These are phyloP conservation scores for Aristolochia californica DNA, from an alignment of 164 flowering plant genomes.

Conservation along the genomic window DNA sequence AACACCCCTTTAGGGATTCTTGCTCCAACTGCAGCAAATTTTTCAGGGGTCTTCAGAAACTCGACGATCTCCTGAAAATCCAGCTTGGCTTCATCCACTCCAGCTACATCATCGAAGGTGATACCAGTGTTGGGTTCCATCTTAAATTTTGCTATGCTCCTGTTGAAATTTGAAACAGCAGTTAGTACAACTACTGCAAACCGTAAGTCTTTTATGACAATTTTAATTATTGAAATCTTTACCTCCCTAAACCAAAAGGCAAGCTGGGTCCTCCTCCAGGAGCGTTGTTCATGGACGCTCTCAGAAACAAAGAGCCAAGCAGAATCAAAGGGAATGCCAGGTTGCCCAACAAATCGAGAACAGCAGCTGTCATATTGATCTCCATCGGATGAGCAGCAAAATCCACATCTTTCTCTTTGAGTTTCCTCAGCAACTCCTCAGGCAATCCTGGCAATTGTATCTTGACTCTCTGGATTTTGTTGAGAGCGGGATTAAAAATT, in stretches of 20 bases:
- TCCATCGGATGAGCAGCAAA: conserved; percentile 62
- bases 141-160: conserved; percentile 60
- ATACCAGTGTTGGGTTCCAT: conserved; percentile 73
- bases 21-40: conserved; percentile 53
- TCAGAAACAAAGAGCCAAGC: conserved; percentile 31
- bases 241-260: conserved; percentile 58
- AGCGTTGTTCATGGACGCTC: conserved; percentile 12
- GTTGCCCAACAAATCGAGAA: conserved; percentile 53
- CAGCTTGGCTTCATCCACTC: conserved; percentile 69
- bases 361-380: conserved; percentile 16
- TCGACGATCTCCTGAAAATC: conserved; percentile 64
- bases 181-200: not conserved
- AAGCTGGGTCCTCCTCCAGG: conserved; percentile 49
- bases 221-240: conserved; percentile 1
- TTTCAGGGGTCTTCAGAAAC: conserved; percentile 52
- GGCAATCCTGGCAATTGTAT: conserved; percentile 57
- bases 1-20: conserved; percentile 62
- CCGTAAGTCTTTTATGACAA: no score
- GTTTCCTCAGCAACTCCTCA: conserved; percentile 40
- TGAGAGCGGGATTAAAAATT: conserved; percentile 40
- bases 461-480: conserved; percentile 51
- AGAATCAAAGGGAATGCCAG: conserved; percentile 52
- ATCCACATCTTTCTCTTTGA: conserved; percentile 55
- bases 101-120: conserved; percentile 76
- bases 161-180: conserved; percentile 8